These are phyloP conservation scores for Huntiella decipiens DNA, from an alignment of 2,329 filamentous ascomycete genomes.

Conservation along the genomic window DNA sequence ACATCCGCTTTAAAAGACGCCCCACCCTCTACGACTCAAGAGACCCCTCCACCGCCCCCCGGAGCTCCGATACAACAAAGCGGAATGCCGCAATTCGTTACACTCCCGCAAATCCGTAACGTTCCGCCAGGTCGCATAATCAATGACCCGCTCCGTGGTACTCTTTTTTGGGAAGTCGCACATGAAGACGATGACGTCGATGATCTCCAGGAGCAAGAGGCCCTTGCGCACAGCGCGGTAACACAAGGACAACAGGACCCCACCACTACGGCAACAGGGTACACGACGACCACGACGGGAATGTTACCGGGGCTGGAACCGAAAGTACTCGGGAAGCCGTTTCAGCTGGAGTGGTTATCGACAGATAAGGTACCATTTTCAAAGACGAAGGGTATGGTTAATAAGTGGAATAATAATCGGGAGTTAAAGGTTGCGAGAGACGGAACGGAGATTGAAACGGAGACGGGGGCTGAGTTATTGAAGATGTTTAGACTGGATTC, in stretches of 20 bases:
- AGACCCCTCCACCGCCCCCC: constrained; percentile 44
- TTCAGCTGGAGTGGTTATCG: constrained; percentile 78
- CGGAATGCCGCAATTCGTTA: too few relatives aligned
- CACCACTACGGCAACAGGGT: background rate
- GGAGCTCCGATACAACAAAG: constrained; percentile 19
- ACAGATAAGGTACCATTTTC: constrained; percentile 74
- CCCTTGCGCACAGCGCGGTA: constrained; percentile 15
- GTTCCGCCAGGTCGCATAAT: constrained; percentile 75
- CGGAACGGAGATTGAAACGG: constrained; percentile 79
- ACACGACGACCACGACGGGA: background rate
- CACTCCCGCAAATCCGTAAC: constrained; percentile 17
- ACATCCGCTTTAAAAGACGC: constrained; percentile 65
- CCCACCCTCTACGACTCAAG: constrained; percentile 40
- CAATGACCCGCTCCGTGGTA: constrained; percentile 80
- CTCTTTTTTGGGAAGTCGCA: constrained; percentile 77
- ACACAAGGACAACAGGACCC: constrained; percentile 17
- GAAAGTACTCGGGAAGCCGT: constrained; percentile 48
- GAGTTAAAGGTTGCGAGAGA: constrained; percentile 94
- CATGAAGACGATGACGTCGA: constrained; percentile 31
- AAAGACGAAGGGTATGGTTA: constrained; percentile 66
- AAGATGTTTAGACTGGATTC: constrained; percentile 43
- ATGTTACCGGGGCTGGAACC: too few relatives aligned
- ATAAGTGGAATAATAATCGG: constrained; percentile 86
- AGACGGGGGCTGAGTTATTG: constrained; percentile 55
- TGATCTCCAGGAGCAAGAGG: constrained; percentile 17